These are phyloP conservation scores for Durusdinium trenchii DNA, from an alignment of 73 alveolate genomes.

Conservation along the genomic window DNA sequence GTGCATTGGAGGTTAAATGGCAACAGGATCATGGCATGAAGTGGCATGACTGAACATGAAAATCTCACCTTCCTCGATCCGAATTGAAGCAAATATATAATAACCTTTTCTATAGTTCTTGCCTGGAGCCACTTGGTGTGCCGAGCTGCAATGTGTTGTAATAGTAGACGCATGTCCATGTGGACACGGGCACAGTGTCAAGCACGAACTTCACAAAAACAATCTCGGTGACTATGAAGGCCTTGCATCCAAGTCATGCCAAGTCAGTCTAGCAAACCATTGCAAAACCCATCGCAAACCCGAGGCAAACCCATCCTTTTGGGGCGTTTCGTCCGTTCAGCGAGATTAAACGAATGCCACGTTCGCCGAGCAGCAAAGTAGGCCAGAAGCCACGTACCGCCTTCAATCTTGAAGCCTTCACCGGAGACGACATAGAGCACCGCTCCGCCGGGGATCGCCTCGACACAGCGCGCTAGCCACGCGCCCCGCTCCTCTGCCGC, in stretches of 20 bases:
- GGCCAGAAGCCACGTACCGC: conserved; percentile 60
- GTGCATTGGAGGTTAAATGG: too few species aligned
- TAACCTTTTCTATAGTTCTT: too few species aligned
- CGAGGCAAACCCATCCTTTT: not conserved
- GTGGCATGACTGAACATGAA: too few species aligned
- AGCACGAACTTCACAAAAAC: conserved; percentile 85
- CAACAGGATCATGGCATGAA: too few species aligned
- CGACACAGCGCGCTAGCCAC: not conserved
- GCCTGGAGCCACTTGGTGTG: too few species aligned
- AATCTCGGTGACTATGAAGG: conserved; percentile 75
- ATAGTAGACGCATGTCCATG: conserved; percentile 92
- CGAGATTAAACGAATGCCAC: not conserved
- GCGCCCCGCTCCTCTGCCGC: too few species aligned
- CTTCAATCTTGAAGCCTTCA: conserved; percentile 81
- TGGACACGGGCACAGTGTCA: conserved; percentile 88
- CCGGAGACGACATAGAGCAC: conserved; percentile 65
- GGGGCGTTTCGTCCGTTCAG: not conserved
- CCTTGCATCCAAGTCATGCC: not conserved
- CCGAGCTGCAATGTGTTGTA: conserved; percentile 71
- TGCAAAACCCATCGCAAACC: not conserved
- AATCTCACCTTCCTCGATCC: too few species aligned
- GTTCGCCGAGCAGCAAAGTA: conserved; percentile 40
- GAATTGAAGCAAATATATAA: too few species aligned
- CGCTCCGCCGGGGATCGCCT: conserved; percentile 92
- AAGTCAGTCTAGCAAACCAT: not conserved